phyloP scores from a whole-genome alignment of 192 early-diverging fungal genomes.

The Powellomyces hirtus region DNA sequence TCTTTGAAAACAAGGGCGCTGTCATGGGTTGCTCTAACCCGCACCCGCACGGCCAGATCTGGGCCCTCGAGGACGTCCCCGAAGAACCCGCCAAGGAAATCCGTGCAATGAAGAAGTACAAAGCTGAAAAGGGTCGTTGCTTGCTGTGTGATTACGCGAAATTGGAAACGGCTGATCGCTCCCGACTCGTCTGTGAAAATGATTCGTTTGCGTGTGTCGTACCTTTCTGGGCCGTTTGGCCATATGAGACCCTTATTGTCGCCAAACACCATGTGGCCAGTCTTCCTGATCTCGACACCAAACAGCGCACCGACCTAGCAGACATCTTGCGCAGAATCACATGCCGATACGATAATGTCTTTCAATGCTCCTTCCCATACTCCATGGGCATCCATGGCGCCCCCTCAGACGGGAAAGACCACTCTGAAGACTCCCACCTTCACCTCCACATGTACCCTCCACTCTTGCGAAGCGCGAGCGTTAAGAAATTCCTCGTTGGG shows the following conservation, averaged over 20 bases:
- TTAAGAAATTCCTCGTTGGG: slow-evolving; percentile 96
- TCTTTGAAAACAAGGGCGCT: slow-evolving; percentile 98
- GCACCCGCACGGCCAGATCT: slow-evolving; percentile 89
- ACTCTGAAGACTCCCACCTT: slow-evolving; percentile 63
- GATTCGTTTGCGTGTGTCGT: slow-evolving; percentile 77
- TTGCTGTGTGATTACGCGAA: slow-evolving; percentile 81
- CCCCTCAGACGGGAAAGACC: slow-evolving; percentile 58
- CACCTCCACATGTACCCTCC: slow-evolving; percentile 98
- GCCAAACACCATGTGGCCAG: slow-evolving; percentile 60
- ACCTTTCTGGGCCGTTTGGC: slow-evolving; percentile 98
- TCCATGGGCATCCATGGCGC: slow-evolving; percentile 94
- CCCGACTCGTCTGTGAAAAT: slow-evolving; percentile 78
- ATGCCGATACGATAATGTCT: slow-evolving; percentile 90
- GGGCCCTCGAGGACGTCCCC: slow-evolving; percentile 84
- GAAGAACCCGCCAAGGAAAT: slow-evolving; percentile 78
- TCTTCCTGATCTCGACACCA: slow-evolving; percentile 33
- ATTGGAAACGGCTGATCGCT: slow-evolving; percentile 51
- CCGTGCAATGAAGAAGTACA: slow-evolving; percentile 59
- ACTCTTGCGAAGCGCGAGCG: slow-evolving; percentile 80
- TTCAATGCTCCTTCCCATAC: slow-evolving; percentile 89
- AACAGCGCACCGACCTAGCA: slow-evolving; percentile 67
- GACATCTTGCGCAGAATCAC: slow-evolving; percentile 73
- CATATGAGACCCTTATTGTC: slow-evolving; percentile 89
- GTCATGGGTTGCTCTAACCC: slow-evolving; percentile 98
- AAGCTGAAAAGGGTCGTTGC: slow-evolving; percentile 50